Conservation (phyloP, 2,329 filamentous ascomycete species). For the Dryadomyces quercus-mongolicae region DNA sequence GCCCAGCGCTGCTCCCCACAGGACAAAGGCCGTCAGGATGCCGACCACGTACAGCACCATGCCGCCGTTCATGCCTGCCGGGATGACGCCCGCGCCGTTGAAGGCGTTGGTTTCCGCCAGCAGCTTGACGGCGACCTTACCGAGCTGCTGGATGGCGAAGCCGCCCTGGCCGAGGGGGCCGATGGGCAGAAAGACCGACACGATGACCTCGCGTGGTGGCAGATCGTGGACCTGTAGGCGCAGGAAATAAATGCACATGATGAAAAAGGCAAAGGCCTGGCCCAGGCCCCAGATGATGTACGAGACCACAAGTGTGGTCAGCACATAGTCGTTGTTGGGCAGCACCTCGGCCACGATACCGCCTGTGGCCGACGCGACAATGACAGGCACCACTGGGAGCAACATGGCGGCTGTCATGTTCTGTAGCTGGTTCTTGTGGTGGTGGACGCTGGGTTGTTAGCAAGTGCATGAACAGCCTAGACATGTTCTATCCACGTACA, state of each 20-base stretch:
- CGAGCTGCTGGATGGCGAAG: slow-evolving; percentile 33
- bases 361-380: slow-evolving; percentile 52
- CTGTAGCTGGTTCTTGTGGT: slow-evolving; percentile 18
- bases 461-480: background rate
- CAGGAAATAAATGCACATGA: slow-evolving; percentile 58
- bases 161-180: slow-evolving; percentile 51
- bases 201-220: slow-evolving; percentile 52
- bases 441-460: slow-evolving; percentile 9
- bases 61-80: slow-evolving; percentile 22
- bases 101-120: slow-evolving; percentile 27
- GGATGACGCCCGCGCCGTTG: slow-evolving; percentile 5
- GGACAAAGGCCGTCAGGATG: slow-evolving; percentile 20
- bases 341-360: slow-evolving; percentile 51
- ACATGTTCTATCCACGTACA: slow-evolving; percentile 23
- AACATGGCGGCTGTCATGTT: slow-evolving; percentile 48
- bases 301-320: slow-evolving; percentile 49
- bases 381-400: slow-evolving; percentile 48
- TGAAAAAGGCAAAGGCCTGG: slow-evolving; percentile 42
- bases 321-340: slow-evolving; percentile 37
- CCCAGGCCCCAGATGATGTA: slow-evolving; percentile 61
- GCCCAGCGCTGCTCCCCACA: slow-evolving; percentile 22
- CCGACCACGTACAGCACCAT: slow-evolving; percentile 43
- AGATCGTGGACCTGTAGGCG: slow-evolving; percentile 55
- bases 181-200: slow-evolving; percentile 49
- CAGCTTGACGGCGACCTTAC: slow-evolving; percentile 23